Evolutionary conservation across 2,329 filamentous ascomycete species (phyloP).

Genomic region (Didymella lethalis): DNA sequence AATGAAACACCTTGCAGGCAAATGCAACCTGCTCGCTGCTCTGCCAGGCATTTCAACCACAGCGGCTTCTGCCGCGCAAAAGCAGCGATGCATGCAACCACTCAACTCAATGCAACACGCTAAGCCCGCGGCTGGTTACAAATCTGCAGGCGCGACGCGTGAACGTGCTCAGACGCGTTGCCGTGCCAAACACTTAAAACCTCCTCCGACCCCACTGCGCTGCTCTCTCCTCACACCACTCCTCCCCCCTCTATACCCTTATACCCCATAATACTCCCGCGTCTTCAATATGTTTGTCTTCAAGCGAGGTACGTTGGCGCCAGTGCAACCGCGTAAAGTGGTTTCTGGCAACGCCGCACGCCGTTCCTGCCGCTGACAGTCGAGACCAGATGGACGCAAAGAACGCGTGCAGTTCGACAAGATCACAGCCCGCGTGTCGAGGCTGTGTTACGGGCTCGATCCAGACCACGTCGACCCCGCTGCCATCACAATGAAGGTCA

Average conservation of each 20-base stretch:
- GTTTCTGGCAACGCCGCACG: slow-evolving; percentile 20
- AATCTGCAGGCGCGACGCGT: slow-evolving; percentile 34
- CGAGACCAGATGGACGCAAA: slow-evolving; percentile 86
- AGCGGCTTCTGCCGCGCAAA: neutral
- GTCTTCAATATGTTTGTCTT: slow-evolving; percentile 52
- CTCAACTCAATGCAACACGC: slow-evolving; percentile 26
- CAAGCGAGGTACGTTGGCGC: slow-evolving; percentile 51
- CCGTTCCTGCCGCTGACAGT: slow-evolving; percentile 39
- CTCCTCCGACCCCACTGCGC: slow-evolving; percentile 32
- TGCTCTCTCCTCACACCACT: slow-evolving; percentile 30
- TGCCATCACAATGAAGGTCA: slow-evolving; percentile 98
- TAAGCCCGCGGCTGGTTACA: slow-evolving; percentile 17
- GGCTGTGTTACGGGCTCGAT: slow-evolving; percentile 96
- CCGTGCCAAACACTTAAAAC: slow-evolving; percentile 38
- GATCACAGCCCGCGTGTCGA: slow-evolving; percentile 97
- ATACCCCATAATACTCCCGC: slow-evolving; percentile 33
- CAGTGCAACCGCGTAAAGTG: slow-evolving; percentile 17
- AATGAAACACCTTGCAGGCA: neutral
- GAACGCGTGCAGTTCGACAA: slow-evolving; percentile 99
- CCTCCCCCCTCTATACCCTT: slow-evolving; percentile 38
- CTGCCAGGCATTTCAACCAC: too few species aligned
- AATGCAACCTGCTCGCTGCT: too few species aligned
- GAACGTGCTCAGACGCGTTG: slow-evolving; percentile 34
- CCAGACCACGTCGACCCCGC: slow-evolving; percentile 95
- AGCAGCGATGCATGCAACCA: slow-evolving; percentile 5